Evolutionary conservation across 306 rosid genomes (phyloP), one percentile per base, ranked within the genome.

Genomic region (Cicer judaicum): DNA sequence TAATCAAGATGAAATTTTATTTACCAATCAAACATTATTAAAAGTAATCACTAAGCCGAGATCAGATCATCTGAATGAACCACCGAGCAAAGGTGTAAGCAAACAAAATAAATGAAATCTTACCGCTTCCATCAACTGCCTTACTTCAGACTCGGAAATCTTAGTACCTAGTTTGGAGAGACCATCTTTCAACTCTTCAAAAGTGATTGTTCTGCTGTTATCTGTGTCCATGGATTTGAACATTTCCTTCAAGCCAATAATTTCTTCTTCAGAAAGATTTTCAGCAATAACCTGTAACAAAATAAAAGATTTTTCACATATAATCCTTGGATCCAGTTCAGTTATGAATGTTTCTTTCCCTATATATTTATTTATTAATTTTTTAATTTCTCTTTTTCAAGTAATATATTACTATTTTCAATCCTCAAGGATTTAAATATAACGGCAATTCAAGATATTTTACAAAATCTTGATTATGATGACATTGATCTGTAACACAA

Each of bases 141-240:
- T 86, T 72, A 87, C 94, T 90, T 92, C 95, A 52, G 93, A 86
- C 89, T 90, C 98, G 4, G 98, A 92, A 59, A 92, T 88, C 92
- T 84, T 92, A 47, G 95, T 90, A 52, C 96, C 96, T 19, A 92
- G 85, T 82, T 92, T 88, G 16, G 91, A 96, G 69, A 92, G 93
- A 76, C 98, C 98, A 42, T 90, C 98, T 72, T 92, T 90, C 78
- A 92, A 81, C 84, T 92, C 98, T 75, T 92, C 98, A 65, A 68
- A 89, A 60, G 98, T 92, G 72, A 92, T 84, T 59, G 96, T 92
- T 82, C 98, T 96, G 83, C 95, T 92, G 40, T 90, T 90, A 86
- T 92, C 98, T 5, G 98, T 92, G 80, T 92, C 98, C 88, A 92
- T 90, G 56, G 96, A 88, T 87, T 90, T 92, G 79, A 90, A 92